Evolutionary conservation across 345 rosid genomes (phyloP), one percentile per base, ranked within the genome.

Genomic region (Murraya koenigii): DNA sequence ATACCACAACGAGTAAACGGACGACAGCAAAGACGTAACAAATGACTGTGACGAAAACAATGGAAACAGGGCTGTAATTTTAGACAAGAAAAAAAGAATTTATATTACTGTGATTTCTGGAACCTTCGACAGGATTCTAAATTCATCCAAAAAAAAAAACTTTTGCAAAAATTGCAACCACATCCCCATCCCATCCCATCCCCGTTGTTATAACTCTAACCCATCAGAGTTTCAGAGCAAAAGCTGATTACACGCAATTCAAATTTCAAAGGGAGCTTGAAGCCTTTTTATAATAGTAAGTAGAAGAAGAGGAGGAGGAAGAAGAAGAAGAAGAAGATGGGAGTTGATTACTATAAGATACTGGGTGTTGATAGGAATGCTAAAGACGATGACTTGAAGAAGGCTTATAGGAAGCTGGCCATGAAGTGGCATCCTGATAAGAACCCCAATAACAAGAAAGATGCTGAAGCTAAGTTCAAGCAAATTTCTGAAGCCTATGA

Each of bases 401-500:
- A 86, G 82, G 85, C 94, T 30, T 89, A 90, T 62, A 82, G 92
- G 35, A 90, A 79, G 73, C 81, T 90, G 49, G 88, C 88, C 68
- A 86, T 86, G 88, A 86, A 83, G 72, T 86, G 88, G 88, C 88
- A 86, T 60, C 88, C 88, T 56, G 86, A 86, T 44, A 86, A 86
- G 88, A 86, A 86, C 41, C 88, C 85, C 4, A 75, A 81, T 72
- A 80, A 82, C 85, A 90, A 90, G 83, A 87, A 87, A 41, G 92
- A 89, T 62, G 92, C 94, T 33, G 94, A 90, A 64, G 90, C 90
- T 69, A 86, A 86, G 82, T 90, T 90, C 87, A 90, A 90, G 78
- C 89, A 87, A 81, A 87, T 90, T 84, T 90, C 92, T 79, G 94
- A 90, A 67, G 94, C 92, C 54, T 90, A 90, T 35, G 94, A 90